Evolutionary conservation across 805 yeast genomes (phyloP), one percentile per base, ranked within the genome.

Genomic region (Ogataea angusta): DNA sequence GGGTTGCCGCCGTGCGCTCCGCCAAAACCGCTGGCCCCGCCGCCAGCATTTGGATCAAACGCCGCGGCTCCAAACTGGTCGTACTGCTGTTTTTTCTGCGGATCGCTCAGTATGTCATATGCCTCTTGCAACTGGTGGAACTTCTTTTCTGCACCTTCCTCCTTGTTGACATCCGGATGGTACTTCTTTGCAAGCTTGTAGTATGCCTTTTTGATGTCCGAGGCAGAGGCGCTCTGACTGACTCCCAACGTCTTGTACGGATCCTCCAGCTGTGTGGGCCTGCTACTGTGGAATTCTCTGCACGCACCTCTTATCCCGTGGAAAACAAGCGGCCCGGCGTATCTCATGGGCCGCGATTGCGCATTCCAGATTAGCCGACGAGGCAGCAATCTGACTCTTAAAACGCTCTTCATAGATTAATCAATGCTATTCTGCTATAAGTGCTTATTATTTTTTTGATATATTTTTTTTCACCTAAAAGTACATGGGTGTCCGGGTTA

Each of bases 141-240:
- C 62, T 80, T 80, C 57, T 79, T 78, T 54, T 91, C 95, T 0
- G 98, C 93, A 14, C 76, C 91, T 18, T 78, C 76, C 48, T 86
- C 96, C 64, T 91, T 93, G 64, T 91, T 93, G 32, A 93, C 86
- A 68, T 93, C 99, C 0, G 99, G 99, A 64, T 93, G 99, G 63
- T 71, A 89, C 62, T 91, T 77, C 64, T 93, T 93, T 12, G 97
- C 99, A 48, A 93, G 69, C 57, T 88, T 83, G 62, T 89, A 89
- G 67, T 93, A 93, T 2, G 96, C 91, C 64, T 90, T 90, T 64
- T 93, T 93, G 66, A 93, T 93, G 15, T 89, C 95, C n/a, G 86
- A 74, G 6, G 82, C 68, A 10, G 82, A 73, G 0, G 99, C 93
- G 38, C 59, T 60, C 46, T 75, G 76, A 19, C 75, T 76, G 21